phyloP scores from a whole-genome alignment of 2,329 filamentous ascomycete species.

The Myriosclerotinia curreyana region DNA sequence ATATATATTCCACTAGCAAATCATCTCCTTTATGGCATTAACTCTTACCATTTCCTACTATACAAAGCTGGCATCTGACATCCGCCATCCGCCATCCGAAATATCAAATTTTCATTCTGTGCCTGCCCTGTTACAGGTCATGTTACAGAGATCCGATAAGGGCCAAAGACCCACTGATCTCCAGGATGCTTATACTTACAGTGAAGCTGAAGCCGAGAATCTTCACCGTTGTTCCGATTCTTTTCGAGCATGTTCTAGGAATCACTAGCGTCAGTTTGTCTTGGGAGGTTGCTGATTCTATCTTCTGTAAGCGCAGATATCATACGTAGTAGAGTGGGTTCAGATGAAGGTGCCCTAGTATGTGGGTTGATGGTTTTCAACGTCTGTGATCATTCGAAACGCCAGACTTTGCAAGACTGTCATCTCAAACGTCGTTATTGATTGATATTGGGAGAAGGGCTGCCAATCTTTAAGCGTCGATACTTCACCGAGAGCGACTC shows the following conservation, averaged over 20 bases:
- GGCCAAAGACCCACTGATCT: background rate
- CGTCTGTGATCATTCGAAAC: background rate
- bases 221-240: background rate
- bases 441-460: too few relatives aligned
- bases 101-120: background rate
- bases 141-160: conserved; percentile 7
- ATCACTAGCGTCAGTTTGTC: background rate
- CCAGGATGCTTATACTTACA: conserved; percentile 1
- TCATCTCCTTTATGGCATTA: too few relatives aligned
- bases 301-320: background rate
- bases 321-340: background rate
- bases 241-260: background rate
- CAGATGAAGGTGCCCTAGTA: background rate
- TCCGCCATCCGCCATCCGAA: background rate
- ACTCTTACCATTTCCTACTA: background rate
- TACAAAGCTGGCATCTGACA: background rate
- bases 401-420: background rate
- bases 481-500: too few relatives aligned
- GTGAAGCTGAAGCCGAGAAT: background rate
- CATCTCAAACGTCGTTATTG: too few relatives aligned
- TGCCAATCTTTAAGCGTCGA: too few relatives aligned
- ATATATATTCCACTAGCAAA: background rate
- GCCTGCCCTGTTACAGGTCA: background rate
- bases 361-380: background rate
- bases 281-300: background rate